Evolutionary conservation across 2,329 filamentous ascomycete species (phyloP), one percentile per base, ranked within the genome.

Genomic region (Penicillium hordei): DNA sequence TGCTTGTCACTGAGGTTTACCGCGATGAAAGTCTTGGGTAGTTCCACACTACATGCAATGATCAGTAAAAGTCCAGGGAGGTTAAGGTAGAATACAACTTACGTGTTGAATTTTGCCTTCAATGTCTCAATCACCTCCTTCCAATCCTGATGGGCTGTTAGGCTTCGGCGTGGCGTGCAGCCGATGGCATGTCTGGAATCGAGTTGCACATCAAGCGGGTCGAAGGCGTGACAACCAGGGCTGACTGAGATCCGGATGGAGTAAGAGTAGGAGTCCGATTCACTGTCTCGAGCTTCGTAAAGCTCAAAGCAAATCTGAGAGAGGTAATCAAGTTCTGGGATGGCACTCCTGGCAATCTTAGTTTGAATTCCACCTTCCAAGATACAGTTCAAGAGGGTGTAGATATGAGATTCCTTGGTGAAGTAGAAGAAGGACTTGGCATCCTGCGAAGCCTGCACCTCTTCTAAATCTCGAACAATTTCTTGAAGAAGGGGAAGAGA

Each of bases 401-500:
- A 99, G 62, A 99, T 97, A 74, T 99, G 94, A 0, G 91, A 96
- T 76, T 99, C 94, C 76, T 99, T 99, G 62, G 94, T 99, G 76
- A 99, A 99, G 79, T 99, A 99, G 77, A 97, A 91, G 80, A 97
- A 97, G 1, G 89, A 93, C 72, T 97, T 97, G 44, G 93, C 92
- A 65, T 95, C 90, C 52, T 93, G 89, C 0, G 91, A 95, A 4
- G 94, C 93, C 76, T 99, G 94, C 75, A 97, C 91, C 76, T 97
- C 93, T 78, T 99, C 95, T 2, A 99, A 83, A 69, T 99, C 93
- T 70, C 93, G 89, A 7, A 99, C 94, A 67, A 99, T 97, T 76
- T 99, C 94, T 74, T 95, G 95, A 45, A 99, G 85, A 17, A 99
- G 82, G 2, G 94, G 95, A 46, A 99, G 80, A 13, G 93, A 97